Base-by-base conservation (phyloP, 1,284 basidiomycete genomes). In the Afroboletus lepidellus region DNA sequence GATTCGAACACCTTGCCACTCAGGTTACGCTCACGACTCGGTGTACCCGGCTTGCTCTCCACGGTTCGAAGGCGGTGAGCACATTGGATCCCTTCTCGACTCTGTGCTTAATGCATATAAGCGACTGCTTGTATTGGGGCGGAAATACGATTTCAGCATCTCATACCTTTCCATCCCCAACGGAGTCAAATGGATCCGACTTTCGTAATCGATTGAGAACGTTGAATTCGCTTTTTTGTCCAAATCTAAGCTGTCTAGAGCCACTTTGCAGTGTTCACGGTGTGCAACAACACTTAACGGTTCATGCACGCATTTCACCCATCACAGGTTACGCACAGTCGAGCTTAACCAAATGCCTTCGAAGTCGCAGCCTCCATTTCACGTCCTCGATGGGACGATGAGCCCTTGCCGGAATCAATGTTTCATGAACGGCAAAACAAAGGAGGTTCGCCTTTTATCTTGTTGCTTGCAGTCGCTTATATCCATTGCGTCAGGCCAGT, bases 181-280 rank as follows among this genome's bases (percentile, higher is more conserved):
- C 56, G 39, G 45, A 53, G 24, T 60, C 68, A 37, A 65, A 57
- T 36, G 55, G 54, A 15, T 47, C 56, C 3, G 50, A 68, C 38
- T 58, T 71, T 29, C 57, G 55, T 5, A 52, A 46, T n/a, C 72
- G 72, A 7, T 54, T 78, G 16, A 58, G 64, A 30, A 69, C 67
- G 9, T 57, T 77, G 25, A 61, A 76, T 2, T 61, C 69, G 12
- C 55, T 75, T 1, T 83, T 84, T 57, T 85, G 83, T 62, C 72
- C 74, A 7, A 79, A 75, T 49, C 51, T 74, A n/a, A 81, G 73
- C 46, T 85, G 84, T 55, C 36, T 77, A 2, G 74, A 77, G 18
- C 70, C 75, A 2, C 76, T 76, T 51, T 86, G 84, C 57, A 61
- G 67, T 30, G 67, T 74, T 3, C 84, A 85, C 60, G 62, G 82